Conservation (phyloP, 768 basidiomycete species). For the Lentinula detonsa region DNA sequence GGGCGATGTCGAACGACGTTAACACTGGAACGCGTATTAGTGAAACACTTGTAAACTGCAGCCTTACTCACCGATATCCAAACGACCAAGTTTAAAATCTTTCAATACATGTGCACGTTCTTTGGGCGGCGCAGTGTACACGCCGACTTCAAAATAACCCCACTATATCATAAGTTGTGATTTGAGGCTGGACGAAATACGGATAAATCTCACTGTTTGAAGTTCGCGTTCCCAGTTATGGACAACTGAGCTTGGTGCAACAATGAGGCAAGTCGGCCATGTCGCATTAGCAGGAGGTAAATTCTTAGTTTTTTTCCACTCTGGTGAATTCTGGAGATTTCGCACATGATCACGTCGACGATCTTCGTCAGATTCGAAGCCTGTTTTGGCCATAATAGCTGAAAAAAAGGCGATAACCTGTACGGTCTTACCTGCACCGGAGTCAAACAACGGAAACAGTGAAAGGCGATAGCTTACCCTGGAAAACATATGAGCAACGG, state of each 20-base stretch:
- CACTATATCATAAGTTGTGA: slow-evolving; percentile 44
- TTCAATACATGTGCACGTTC: slow-evolving; percentile 52
- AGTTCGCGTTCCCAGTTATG: slow-evolving; percentile 91
- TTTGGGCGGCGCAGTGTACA: slow-evolving; percentile 51
- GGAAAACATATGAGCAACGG: background rate
- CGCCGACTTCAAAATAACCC: slow-evolving; percentile 88
- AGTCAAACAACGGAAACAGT: background rate
- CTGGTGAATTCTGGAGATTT: slow-evolving; percentile 48
- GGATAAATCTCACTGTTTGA: slow-evolving; percentile 46
- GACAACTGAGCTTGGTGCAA: slow-evolving; percentile 81
- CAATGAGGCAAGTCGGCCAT: slow-evolving; percentile 88
- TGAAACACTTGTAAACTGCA: background rate
- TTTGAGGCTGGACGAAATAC: background rate
- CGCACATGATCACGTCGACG: slow-evolving; percentile 68
- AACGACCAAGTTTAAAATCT: slow-evolving; percentile 75
- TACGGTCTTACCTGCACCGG: slow-evolving; percentile 77
- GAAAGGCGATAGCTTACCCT: slow-evolving; percentile 17
- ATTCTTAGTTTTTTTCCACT: slow-evolving; percentile 45
- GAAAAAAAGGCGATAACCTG: slow-evolving; percentile 88
- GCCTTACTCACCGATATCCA: slow-evolving; percentile 68
- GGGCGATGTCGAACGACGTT: slow-evolving; percentile 73
- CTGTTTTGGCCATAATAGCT: slow-evolving; percentile 85
- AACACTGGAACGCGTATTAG: slow-evolving; percentile 46
- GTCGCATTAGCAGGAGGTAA: slow-evolving; percentile 61
- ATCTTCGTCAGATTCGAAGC: slow-evolving; percentile 54